Percentiles rank a stretch among this genome's conserved stretches.
phyloP scores from a whole-genome alignment of 73 alveolate species.

The Symbiodinium pilosum region DNA sequence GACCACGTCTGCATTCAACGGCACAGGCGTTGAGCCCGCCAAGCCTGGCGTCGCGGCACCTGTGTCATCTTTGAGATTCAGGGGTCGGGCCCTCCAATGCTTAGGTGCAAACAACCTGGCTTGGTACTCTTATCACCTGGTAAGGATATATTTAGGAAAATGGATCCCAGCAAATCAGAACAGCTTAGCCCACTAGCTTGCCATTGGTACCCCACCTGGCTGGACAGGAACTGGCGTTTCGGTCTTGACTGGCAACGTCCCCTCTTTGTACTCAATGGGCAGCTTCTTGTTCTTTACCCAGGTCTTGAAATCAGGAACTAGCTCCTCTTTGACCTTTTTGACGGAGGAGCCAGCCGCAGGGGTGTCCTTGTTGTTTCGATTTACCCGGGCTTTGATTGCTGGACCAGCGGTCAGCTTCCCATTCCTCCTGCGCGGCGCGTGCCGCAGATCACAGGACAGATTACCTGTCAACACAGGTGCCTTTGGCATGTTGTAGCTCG shows the following conservation, averaged over 20 bases:
- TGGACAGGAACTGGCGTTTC: not conserved
- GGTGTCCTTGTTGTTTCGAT: not conserved
- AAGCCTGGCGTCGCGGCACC: not conserved
- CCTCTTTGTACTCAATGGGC: not conserved
- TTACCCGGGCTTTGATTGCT: not conserved
- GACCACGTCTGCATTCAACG: not conserved
- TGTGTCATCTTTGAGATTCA: too few species aligned
- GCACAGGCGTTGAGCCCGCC: not conserved
- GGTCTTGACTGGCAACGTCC: not conserved
- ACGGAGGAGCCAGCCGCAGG: not conserved
- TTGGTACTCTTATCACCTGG: too few species aligned
- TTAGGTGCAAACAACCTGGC: too few species aligned
- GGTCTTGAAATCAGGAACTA: not conserved
- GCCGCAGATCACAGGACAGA: not conserved
- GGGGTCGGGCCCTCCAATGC: too few species aligned
- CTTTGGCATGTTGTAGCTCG: not conserved
- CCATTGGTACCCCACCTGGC: not conserved
- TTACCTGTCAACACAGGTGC: not conserved
- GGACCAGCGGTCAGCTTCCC: not conserved
- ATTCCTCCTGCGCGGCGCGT: constrained; percentile 17
- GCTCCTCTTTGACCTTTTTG: not conserved
- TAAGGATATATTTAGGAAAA: too few species aligned
- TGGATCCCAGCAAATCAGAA: too few species aligned
- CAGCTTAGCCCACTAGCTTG: too few species aligned
- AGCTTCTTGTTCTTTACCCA: not conserved